Percentiles rank a stretch among this genome's conserved stretches.
phyloP scores from a whole-genome alignment of 2,329 filamentous ascomycete species.

The Endothia cerciana region DNA sequence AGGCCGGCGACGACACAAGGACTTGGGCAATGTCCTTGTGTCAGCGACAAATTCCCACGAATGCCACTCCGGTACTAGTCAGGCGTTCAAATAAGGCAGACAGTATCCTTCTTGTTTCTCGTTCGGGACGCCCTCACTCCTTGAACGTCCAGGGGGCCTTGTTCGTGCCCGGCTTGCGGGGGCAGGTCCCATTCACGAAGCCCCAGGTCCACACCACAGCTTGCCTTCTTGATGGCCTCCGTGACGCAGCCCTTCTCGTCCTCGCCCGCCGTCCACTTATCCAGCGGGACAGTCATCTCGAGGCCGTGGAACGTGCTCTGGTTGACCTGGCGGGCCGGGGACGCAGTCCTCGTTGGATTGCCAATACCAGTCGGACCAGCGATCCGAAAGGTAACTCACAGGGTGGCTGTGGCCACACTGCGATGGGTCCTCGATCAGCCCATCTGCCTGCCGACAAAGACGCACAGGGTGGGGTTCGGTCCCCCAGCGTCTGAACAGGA shows the following conservation, averaged over 20 bases:
- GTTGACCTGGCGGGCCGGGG: conserved; percentile 5
- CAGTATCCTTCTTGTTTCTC: background rate
- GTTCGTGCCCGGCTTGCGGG: conserved; percentile 2
- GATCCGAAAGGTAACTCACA: background rate
- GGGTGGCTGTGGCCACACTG: background rate
- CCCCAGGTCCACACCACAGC: conserved; percentile 10
- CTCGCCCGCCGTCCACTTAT: background rate
- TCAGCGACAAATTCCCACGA: too few relatives aligned
- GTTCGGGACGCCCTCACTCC: background rate
- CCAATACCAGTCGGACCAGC: background rate
- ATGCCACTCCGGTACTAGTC: too few relatives aligned
- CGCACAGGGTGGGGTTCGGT: background rate
- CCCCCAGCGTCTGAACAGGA: background rate
- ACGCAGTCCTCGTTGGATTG: conserved; percentile 4
- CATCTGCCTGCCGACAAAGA: too few relatives aligned
- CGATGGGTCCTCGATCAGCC: too few relatives aligned
- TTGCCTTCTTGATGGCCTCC: conserved; percentile 14
- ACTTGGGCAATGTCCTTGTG: too few relatives aligned
- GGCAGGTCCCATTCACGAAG: conserved; percentile 13
- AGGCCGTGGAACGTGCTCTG: conserved; percentile 10
- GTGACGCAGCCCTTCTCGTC: conserved; percentile 14
- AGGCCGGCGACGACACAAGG: too few relatives aligned
- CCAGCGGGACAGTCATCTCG: conserved; percentile 14
- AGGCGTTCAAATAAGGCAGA: background rate
- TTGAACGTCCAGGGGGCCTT: background rate